Conservation (phyloP, 2,329 filamentous ascomycete species). For the Colletotrichum australisinense region DNA sequence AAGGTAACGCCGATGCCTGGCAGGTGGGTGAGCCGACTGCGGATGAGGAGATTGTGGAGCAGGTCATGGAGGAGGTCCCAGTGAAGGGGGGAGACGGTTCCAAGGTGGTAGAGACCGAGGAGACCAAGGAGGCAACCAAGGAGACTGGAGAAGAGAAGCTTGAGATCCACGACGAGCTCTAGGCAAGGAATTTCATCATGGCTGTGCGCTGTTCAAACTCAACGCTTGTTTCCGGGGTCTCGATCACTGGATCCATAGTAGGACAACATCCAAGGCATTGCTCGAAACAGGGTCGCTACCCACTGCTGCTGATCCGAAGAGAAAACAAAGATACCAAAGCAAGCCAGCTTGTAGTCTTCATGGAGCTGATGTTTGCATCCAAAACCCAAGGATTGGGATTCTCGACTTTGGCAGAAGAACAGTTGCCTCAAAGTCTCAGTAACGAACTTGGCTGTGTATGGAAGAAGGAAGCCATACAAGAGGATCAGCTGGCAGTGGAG, state of each 20-base stretch:
- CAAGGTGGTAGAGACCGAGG: not conserved
- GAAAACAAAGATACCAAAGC: not conserved
- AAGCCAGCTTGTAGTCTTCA: not conserved
- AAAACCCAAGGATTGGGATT: not conserved
- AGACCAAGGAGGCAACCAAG: not conserved
- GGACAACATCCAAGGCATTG: not conserved
- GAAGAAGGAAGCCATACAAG: not conserved
- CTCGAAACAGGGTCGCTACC: not conserved
- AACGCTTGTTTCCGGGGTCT: not conserved
- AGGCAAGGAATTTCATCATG: not conserved
- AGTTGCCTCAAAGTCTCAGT: not conserved
- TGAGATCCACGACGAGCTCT: slow-evolving; percentile 22
- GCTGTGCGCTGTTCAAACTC: not conserved
- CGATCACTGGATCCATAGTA: not conserved
- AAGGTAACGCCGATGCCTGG: slow-evolving; percentile 55
- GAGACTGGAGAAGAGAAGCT: slow-evolving; percentile 2
- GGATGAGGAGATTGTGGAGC: not conserved
- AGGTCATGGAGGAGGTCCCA: not conserved
- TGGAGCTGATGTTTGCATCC: not conserved
- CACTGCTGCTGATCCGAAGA: not conserved
- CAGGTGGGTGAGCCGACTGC: slow-evolving; percentile 37
- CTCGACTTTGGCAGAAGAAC: not conserved
- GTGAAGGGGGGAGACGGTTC: not conserved
- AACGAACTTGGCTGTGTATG: not conserved
- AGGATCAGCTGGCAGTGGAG: not conserved